These are phyloP conservation scores for Volvox africanus DNA, from an alignment of 139 green algal genomes.

Conservation along the genomic window DNA sequence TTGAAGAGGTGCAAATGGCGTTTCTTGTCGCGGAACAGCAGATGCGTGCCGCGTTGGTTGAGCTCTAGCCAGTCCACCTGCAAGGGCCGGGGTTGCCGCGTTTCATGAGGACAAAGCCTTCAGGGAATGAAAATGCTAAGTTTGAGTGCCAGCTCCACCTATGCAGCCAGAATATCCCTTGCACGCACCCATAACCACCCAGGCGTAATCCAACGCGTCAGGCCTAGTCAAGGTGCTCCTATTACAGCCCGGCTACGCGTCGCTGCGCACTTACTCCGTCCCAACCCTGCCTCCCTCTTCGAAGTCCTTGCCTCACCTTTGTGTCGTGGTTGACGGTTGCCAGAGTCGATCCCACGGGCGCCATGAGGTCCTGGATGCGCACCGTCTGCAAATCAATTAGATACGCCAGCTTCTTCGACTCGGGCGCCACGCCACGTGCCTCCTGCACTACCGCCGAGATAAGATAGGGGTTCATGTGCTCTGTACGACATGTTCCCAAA, in stretches of 20 bases:
- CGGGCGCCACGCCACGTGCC: conserved; percentile 39
- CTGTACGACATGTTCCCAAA: conserved; percentile 78
- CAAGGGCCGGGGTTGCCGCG: too few species aligned
- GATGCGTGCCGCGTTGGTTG: conserved; percentile 81
- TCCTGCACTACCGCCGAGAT: conserved; percentile 74
- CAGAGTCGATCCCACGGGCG: conserved; percentile 51
- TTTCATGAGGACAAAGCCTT: too few species aligned
- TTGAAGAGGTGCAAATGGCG: conserved; percentile 82
- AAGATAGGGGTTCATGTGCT: conserved; percentile 84
- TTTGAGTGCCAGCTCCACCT: too few species aligned
- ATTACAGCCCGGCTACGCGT: neutral
- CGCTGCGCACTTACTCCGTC: neutral
- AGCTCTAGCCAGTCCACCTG: conserved; percentile 74
- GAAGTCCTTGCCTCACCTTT: neutral
- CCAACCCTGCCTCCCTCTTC: neutral
- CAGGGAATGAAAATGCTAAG: too few species aligned
- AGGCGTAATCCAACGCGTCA: too few species aligned
- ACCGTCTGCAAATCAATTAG: conserved; percentile 88
- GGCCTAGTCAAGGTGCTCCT: too few species aligned
- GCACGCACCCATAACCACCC: too few species aligned
- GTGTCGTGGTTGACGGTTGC: conserved; percentile 80
- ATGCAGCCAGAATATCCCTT: too few species aligned
- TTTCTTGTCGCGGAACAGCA: conserved; percentile 91
- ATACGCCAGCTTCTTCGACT: conserved; percentile 81
- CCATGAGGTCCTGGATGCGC: conserved; percentile 78